A percentile compares a stretch with the other conserved stretches of the same genome.
phyloP scores from a whole-genome alignment of 768 basidiomycete species.

The Phylloporus sp. region DNA sequence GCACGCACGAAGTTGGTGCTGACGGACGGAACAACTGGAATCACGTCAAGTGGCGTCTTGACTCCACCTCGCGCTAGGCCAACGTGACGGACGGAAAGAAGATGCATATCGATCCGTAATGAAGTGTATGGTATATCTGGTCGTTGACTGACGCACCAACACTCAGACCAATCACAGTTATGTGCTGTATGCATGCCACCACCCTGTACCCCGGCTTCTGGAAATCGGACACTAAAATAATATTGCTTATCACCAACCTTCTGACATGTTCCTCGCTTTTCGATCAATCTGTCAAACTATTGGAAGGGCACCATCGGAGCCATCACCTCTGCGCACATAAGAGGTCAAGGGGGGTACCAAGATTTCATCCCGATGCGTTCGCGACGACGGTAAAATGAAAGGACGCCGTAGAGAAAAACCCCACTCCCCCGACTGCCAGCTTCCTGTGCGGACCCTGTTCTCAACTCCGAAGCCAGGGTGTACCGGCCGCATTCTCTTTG shows the following conservation, averaged over 20 bases:
- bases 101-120: neutral
- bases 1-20: slow-evolving; percentile 47
- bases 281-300: neutral
- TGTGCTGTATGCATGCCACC: slow-evolving; percentile 3
- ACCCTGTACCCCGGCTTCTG: slow-evolving; percentile 15
- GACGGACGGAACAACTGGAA: neutral
- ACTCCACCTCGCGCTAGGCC: neutral
- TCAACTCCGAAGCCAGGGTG: neutral
- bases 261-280: slow-evolving; percentile 3
- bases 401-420: neutral
- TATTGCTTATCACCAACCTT: neutral
- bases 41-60: neutral
- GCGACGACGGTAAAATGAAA: neutral
- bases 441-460: neutral
- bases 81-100: neutral
- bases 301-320: slow-evolving; percentile 1
- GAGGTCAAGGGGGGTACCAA: neutral
- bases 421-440: neutral
- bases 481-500: neutral
- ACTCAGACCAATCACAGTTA: slow-evolving; percentile 7
- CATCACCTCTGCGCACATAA: slow-evolving; percentile 3
- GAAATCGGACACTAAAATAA: slow-evolving; percentile 1
- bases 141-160: slow-evolving; percentile 6
- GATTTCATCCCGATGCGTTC: neutral
- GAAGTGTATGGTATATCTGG: neutral